A percentile compares a stretch with the other conserved stretches of the same genome.
Conservation (phyloP, 2,329 filamentous ascomycete genomes). For the Curvularia verruculosa region DNA sequence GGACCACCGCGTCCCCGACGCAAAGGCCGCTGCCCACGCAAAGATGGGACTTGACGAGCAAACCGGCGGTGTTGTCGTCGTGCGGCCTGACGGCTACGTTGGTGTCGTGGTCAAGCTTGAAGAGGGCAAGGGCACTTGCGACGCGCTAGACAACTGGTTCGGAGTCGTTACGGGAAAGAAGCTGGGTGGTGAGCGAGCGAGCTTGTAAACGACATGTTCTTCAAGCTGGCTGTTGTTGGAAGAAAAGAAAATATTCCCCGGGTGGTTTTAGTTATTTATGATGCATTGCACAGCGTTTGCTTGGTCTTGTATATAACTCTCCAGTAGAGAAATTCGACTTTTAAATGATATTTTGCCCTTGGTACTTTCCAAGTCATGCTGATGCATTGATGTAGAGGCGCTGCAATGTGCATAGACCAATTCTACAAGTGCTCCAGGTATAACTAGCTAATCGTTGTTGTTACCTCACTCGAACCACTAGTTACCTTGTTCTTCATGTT, state of each 20-base stretch:
- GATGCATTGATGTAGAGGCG: not conserved
- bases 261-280: not conserved
- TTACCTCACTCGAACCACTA: not conserved
- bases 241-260: not conserved
- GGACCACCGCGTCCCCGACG: constrained; percentile 72
- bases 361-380: not conserved
- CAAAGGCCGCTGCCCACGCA: constrained; percentile 76
- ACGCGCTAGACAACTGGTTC: constrained; percentile 87
- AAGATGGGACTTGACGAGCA: constrained; percentile 83
- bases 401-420: too few species aligned
- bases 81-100: constrained; percentile 86
- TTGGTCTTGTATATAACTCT: not conserved
- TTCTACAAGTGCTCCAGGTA: not conserved
- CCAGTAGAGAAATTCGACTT: not conserved
- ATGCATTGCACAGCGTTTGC: not conserved
- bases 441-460: not conserved
- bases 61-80: constrained; percentile 78
- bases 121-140: constrained; percentile 78
- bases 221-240: not conserved
- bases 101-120: constrained; percentile 75
- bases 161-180: constrained; percentile 71
- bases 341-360: not conserved
- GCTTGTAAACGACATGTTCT: constrained; percentile 25
- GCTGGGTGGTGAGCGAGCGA: constrained; percentile 48
- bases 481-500: too few species aligned